Percentiles rank a stretch among this genome's conserved stretches.
Evolutionary conservation across 148 eudicot species (phyloP).

Genomic region (Polygonum maritimum): DNA sequence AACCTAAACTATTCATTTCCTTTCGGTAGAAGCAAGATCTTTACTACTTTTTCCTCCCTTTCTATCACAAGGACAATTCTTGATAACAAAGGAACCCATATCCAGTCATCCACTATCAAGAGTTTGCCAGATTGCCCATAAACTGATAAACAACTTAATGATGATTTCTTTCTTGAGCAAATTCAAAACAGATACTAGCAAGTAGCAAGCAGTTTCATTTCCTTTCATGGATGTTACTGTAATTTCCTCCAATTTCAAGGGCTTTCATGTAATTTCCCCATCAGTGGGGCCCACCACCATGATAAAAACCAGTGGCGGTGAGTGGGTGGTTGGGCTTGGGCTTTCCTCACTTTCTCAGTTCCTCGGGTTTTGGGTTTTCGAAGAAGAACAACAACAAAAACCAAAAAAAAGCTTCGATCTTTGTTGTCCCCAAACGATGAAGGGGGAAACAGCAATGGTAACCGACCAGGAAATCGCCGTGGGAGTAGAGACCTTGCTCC

Average conservation of each 20-base stretch:
- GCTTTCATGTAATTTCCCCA: neutral
- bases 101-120: neutral
- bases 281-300: neutral
- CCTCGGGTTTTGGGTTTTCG: neutral
- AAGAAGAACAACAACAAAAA: neutral
- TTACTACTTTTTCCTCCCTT: neutral
- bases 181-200: no score
- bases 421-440: neutral
- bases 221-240: neutral
- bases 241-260: neutral
- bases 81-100: neutral
- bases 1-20: neutral
- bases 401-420: neutral
- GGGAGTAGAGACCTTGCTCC: slow-evolving; percentile 35
- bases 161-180: no score
- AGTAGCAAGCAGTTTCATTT: no score
- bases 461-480: slow-evolving; percentile 51
- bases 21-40: neutral
- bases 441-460: slow-evolving; percentile 24
- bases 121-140: neutral
- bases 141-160: no score
- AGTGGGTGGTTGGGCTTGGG: slow-evolving; percentile 38
- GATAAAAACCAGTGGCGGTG: slow-evolving; percentile 6
- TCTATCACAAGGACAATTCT: neutral
- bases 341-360: neutral